Conservation (phyloP, 768 basidiomycete species). For the Leccinum pellstonianum region DNA sequence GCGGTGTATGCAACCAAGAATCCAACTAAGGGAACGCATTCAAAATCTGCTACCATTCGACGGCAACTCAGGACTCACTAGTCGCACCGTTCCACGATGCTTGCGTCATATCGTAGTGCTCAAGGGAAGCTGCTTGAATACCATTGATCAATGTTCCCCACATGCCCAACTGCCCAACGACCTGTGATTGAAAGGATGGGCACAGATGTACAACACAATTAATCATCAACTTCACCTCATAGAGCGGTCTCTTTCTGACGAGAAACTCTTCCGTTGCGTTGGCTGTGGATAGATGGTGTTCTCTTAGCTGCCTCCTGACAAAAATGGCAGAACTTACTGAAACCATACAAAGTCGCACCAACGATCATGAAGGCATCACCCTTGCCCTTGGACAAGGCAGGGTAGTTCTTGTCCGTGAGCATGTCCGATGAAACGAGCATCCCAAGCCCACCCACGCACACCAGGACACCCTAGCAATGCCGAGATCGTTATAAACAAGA, state of each 20-base stretch:
- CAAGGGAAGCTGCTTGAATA: constrained; percentile 72
- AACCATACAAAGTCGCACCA: constrained; percentile 82
- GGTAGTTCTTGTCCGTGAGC: constrained; percentile 73
- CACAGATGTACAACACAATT: neutral
- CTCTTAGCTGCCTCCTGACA: neutral
- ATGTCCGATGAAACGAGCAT: constrained; percentile 79
- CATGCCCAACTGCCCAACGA: constrained; percentile 84
- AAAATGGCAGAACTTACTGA: constrained; percentile 52
- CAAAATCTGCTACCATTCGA: neutral
- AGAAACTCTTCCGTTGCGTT: constrained; percentile 90
- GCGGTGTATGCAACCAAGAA: constrained; percentile 52
- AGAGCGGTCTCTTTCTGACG: constrained; percentile 74
- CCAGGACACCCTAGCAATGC: constrained; percentile 55
- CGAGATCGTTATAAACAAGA: neutral
- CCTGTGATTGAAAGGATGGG: constrained; percentile 34
- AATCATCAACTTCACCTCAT: constrained; percentile 49
- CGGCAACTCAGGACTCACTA: constrained; percentile 49
- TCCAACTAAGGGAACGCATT: constrained; percentile 39
- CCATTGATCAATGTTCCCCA: constrained; percentile 81
- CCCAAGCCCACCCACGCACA: constrained; percentile 75
- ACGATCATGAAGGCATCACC: constrained; percentile 87
- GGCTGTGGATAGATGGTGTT: constrained; percentile 41
- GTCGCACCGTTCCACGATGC: constrained; percentile 73
- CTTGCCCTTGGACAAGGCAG: constrained; percentile 62
- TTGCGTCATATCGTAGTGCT: constrained; percentile 62